Conservation (phyloP, 805 yeast species). For the Cyberlindnera americana region DNA sequence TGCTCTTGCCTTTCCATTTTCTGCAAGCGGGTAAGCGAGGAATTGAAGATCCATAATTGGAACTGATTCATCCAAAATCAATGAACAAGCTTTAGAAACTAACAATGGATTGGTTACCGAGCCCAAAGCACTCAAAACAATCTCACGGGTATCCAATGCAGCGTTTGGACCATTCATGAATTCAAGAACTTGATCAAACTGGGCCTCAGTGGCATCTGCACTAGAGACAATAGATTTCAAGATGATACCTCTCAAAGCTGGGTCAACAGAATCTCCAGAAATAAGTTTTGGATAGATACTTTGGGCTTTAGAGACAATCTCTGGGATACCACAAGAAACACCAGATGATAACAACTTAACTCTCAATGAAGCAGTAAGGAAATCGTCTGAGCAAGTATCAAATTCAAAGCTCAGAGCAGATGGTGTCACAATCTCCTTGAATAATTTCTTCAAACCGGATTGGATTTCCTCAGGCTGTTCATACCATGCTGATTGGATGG, state of each 20-base stretch:
- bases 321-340: conserved; percentile 45
- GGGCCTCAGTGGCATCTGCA: conserved; percentile 54
- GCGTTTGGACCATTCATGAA: conserved; percentile 60
- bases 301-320: conserved; percentile 41
- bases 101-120: conserved; percentile 48
- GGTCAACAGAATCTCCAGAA: conserved; percentile 56
- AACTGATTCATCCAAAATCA: conserved; percentile 50
- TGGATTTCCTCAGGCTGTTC: conserved; percentile 46
- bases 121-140: conserved; percentile 68
- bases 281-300: conserved; percentile 36
- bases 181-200: conserved; percentile 56
- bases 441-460: conserved; percentile 46
- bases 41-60: conserved; percentile 73
- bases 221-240: conserved; percentile 65
- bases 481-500: conserved; percentile 48
- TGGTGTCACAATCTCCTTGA: conserved; percentile 48
- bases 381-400: conserved; percentile 50
- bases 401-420: conserved; percentile 60
- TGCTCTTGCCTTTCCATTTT: conserved; percentile 58
- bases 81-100: conserved; percentile 49
- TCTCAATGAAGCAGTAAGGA: conserved; percentile 62
- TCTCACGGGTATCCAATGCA: conserved; percentile 60
- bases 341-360: conserved; percentile 58
- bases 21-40: conserved; percentile 68
- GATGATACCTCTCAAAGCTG: conserved; percentile 67